These are phyloP conservation scores for Malassezia yamatoensis DNA, from an alignment of 1,284 basidiomycete species.

Conservation along the genomic window DNA sequence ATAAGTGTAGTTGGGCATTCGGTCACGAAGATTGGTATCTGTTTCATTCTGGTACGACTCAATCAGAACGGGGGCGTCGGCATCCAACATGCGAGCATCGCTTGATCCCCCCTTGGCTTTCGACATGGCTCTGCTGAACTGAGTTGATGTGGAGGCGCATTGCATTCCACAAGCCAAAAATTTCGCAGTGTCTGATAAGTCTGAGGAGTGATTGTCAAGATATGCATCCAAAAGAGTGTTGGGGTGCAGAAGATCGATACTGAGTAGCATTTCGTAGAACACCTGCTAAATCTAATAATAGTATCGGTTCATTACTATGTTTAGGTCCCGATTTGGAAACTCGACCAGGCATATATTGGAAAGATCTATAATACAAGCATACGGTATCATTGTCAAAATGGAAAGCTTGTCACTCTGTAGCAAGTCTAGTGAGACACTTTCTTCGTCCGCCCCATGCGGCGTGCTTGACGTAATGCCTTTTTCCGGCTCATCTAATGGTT, in stretches of 20 bases:
- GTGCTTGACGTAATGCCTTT: slow-evolving; percentile 16
- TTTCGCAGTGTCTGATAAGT: too few species aligned
- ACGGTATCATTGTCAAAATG: too few species aligned
- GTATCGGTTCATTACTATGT: too few species aligned
- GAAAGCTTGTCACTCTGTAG: too few species aligned
- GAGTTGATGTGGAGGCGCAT: neutral
- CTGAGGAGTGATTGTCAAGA: too few species aligned
- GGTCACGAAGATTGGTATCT: neutral
- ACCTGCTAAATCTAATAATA: too few species aligned
- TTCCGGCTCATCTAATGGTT: slow-evolving; percentile 15
- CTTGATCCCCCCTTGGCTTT: neutral
- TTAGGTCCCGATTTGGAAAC: too few species aligned
- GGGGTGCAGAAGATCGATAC: too few species aligned
- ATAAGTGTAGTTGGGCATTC: slow-evolving; percentile 8
- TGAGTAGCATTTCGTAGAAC: too few species aligned
- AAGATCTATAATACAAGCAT: neutral
- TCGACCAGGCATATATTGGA: too few species aligned
- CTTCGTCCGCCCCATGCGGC: slow-evolving; percentile 18
- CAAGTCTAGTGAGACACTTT: slow-evolving; percentile 11
- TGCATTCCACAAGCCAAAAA: neutral
- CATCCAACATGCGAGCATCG: slow-evolving; percentile 1
- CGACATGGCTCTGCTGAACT: neutral
- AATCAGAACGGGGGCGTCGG: slow-evolving; percentile 11
- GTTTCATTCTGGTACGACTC: slow-evolving; percentile 13
- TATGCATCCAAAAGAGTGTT: too few species aligned